Evolutionary conservation across 805 yeast species (phyloP), one percentile per base, ranked within the genome.

Genomic region (Jamesozyma rosinii): DNA sequence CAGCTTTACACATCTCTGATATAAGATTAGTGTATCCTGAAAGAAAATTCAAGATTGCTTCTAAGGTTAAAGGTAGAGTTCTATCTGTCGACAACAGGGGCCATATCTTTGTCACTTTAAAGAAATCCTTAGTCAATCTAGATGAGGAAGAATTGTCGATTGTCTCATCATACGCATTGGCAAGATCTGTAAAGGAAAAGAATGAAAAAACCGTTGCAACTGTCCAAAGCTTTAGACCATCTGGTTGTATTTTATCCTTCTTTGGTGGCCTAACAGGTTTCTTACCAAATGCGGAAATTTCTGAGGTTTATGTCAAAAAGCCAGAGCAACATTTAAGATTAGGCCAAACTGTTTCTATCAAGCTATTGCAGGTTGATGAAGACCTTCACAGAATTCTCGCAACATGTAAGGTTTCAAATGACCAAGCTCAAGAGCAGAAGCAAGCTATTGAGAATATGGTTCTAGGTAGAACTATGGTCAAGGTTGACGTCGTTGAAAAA

Each of bases 21-120:
- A 73, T 83, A 45, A 81, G 79, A 58, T 70, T 90, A 49, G 77
- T 78, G 2, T 82, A 90, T 57, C 98, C 98, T 5, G 97, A 92
- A 65, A 76, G 92, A 69, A 86, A 87, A 56, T 90, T 81, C 71
- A 85, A 84, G 63, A 78, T 81, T 36, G 97, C 96, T 10, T 69
- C 82, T 35, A 83, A 80, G 51, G 85, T 86, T 26, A 83, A 74
- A 53, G 92, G 81, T 48, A 76, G 95, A 65, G 74, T 87, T 11
- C 63, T 86, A 50, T 70, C 65, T 42, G 71, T 75, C 19, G 65
- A 72, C 36, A 53, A 59, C 33, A 67, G 67, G 41, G 71, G 74
- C 27, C 75, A 71, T 38, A 66, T 88, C 36, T 64, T 68, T 32
- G 68, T 86, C 19, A 84, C 97, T 1, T 64, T 89, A 53, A 88